Percentiles rank a stretch among this genome's conserved stretches.
phyloP scores from a whole-genome alignment of 768 basidiomycete genomes.

The Russula foetens region DNA sequence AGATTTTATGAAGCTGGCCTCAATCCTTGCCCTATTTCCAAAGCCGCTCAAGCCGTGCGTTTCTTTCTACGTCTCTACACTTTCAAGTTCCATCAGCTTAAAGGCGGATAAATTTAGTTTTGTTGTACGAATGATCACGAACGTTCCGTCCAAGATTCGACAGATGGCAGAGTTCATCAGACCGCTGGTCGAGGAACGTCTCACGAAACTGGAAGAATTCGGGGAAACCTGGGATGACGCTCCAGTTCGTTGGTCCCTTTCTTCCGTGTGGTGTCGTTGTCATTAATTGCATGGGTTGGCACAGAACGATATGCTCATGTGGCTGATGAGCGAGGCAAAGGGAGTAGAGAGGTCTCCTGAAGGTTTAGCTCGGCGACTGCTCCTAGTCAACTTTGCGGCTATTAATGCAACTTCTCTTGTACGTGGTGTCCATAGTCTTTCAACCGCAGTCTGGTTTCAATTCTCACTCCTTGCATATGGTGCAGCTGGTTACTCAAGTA shows the following conservation, averaged over 20 bases:
- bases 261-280: neutral
- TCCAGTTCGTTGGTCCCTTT: neutral
- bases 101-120: too few species aligned
- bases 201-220: neutral
- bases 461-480: neutral
- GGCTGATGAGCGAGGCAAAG: neutral
- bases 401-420: neutral
- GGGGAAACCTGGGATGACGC: neutral
- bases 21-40: neutral
- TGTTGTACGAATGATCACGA: neutral
- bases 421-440: too few species aligned
- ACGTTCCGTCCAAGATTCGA: neutral
- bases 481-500: slow-evolving; percentile 8
- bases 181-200: neutral
- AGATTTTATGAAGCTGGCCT: neutral
- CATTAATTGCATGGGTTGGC: neutral
- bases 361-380: neutral
- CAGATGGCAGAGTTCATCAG: neutral
- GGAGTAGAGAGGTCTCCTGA: neutral
- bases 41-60: neutral
- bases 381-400: neutral
- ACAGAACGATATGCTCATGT: neutral
- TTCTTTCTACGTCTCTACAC: neutral
- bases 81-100: neutral
- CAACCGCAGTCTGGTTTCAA: too few species aligned